These are phyloP conservation scores for Fusarium continuum DNA, from an alignment of 2,329 filamentous ascomycete species.

Conservation along the genomic window DNA sequence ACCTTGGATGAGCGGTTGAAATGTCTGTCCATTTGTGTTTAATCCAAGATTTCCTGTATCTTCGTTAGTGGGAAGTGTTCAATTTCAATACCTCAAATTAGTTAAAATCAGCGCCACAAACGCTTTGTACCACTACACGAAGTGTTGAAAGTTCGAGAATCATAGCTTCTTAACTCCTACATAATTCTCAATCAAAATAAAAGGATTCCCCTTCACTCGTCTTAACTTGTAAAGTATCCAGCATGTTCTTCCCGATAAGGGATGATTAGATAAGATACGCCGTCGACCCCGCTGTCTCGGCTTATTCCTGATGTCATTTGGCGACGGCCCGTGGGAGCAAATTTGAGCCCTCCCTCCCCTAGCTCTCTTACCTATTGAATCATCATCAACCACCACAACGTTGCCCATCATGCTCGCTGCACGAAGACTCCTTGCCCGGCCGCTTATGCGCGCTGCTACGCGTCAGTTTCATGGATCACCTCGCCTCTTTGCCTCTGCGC, in stretches of 20 bases:
- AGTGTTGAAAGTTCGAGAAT: no score
- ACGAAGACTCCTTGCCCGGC: conserved; percentile 13
- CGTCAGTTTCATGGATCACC: conserved; percentile 27
- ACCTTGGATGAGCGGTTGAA: no score
- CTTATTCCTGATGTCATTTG: conserved; percentile 18
- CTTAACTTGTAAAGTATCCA: no score
- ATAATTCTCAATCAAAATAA: no score
- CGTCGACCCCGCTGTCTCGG: not conserved
- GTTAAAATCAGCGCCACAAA: no score
- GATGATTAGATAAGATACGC: conserved; percentile 11
- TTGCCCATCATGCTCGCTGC: conserved; percentile 25
- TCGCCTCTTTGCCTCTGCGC: conserved; percentile 18
- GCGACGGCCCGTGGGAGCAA: not conserved
- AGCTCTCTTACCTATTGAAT: not conserved
- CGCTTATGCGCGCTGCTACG: conserved; percentile 16
- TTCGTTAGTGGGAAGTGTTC: no score
- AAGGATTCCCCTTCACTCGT: no score
- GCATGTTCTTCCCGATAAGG: not conserved
- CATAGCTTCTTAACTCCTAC: no score
- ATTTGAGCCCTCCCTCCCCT: conserved; percentile 12
- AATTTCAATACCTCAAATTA: no score
- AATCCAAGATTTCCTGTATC: no score
- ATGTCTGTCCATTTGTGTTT: no score
- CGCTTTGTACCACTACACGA: no score
- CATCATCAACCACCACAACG: not conserved